Evolutionary conservation across 371 early-diverging fungal genomes (phyloP), one percentile per base, ranked within the genome.

Genomic region (Saksenaea oblongispora): DNA sequence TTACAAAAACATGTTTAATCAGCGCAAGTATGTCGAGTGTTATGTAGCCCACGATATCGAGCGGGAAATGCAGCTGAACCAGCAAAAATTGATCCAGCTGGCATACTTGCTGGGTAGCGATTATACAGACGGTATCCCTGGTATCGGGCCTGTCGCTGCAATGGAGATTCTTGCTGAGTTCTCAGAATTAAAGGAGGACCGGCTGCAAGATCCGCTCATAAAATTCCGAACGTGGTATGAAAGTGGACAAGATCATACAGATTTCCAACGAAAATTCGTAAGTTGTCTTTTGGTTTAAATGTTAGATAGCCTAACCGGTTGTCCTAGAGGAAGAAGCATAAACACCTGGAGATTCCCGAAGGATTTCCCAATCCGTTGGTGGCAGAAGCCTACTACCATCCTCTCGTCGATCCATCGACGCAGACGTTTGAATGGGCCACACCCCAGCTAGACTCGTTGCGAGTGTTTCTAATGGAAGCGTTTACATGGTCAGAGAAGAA

Each of bases 101-200:
- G 95, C 98, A 1, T 94, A 91, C 63, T 70, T 99, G 2, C 80
- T 99, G 8, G 99, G 99, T 5, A 95, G 96, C 70, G 99, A 99
- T 83, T 99, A 99, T 73, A 94, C 97, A 0, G 85, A 88, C n/a
- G 99, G 99, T 0, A 82, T 99, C 34, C 82, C 86, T 34, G 96
- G 97, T 4, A 75, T 99, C 24, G 99, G 99, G n/a, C 87, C 92
- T 15, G 94, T 95, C n/a, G 87, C 89, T 13, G 98, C 97, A 0
- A 84, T 95, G 86, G 95, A 97, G 70, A 87, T 95, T 26, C 59
- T 98, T 56, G 79, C 82, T 36, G 89, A 90, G 66, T 98, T 91
- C 66, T 80, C 64, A 1, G 78, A 76, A 47, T 60, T 68, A 54
- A 59, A 73, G 22, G 71, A 77, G 28, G 65, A 82, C 37, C 62